phyloP scores from a whole-genome alignment of 2,329 filamentous ascomycete species.

The Zarea fungicola region DNA sequence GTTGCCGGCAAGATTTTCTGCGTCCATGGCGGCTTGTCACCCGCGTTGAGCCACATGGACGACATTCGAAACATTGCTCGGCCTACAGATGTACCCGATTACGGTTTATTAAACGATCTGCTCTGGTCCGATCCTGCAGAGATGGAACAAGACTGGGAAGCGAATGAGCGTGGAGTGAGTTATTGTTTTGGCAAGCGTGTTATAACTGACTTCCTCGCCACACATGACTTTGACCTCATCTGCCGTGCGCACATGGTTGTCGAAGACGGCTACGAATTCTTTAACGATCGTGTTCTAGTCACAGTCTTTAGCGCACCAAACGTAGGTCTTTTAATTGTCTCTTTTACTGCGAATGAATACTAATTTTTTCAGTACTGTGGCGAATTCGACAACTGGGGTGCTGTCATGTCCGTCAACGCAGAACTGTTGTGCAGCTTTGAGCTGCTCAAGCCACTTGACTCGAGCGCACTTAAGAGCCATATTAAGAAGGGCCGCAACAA shows the following conservation, averaged over 20 bases:
- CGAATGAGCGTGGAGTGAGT: slow-evolving; percentile 92
- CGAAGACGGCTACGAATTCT: slow-evolving; percentile 98
- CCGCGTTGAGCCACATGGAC: slow-evolving; percentile 92
- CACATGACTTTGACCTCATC: slow-evolving; percentile 95
- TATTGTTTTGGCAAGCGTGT: slow-evolving; percentile 99
- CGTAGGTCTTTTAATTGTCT: slow-evolving; percentile 49
- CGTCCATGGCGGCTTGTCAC: slow-evolving; percentile 90
- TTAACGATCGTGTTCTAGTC: slow-evolving; percentile 88
- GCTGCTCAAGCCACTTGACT: slow-evolving; percentile 91
- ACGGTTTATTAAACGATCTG: slow-evolving; percentile 89
- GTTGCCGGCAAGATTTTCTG: slow-evolving; percentile 97
- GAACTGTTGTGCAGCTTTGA: slow-evolving; percentile 97
- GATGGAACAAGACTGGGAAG: slow-evolving; percentile 97
- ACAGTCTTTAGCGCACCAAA: slow-evolving; percentile 98
- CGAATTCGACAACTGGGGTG: slow-evolving; percentile 98
- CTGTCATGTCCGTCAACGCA: slow-evolving; percentile 94
- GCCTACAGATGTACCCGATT: slow-evolving; percentile 95
- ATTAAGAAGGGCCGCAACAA: slow-evolving; percentile 98
- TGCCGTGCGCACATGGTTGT: slow-evolving; percentile 99
- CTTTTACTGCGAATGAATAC: slow-evolving; percentile 10
- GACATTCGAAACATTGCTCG: slow-evolving; percentile 94
- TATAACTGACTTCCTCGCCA: slow-evolving; percentile 89
- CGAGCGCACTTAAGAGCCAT: slow-evolving; percentile 91
- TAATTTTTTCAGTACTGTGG: slow-evolving; percentile 74
- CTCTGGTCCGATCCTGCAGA: slow-evolving; percentile 97